Evolutionary conservation across 345 rosid species (phyloP), one percentile per base, ranked within the genome.

Genomic region (Euclidium syriacum): DNA sequence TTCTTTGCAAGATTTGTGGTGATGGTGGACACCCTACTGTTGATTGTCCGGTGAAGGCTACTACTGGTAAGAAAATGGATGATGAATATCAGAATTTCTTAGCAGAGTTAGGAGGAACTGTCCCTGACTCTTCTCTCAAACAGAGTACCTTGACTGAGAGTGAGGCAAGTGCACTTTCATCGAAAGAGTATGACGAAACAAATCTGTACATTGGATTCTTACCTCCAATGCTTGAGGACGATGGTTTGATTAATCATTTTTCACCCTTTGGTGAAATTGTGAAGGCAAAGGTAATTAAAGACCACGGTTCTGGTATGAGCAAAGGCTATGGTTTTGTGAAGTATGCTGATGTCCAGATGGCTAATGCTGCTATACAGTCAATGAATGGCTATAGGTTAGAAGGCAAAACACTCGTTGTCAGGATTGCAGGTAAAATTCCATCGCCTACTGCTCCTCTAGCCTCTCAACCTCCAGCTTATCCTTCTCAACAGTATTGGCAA

Each of bases 21-120:
- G 99, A 95, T 78, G 96, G 90, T 67, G 97, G 99, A 43, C 99
- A 95, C 53, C 99, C 99, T 4, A 95, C 97, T 1, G 90, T 90
- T 46, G 97, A 95, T 79, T 95, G 99, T 63, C 99, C 96, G 2
- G 79, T 90, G 64, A 95, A 95, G 81, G 95, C 95, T 58, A 80
- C 97, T 7, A 78, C 80, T 0, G 94, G 99, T 36, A 90, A 95
- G 87, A 95, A 86, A 70, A 95, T 88, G 99, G 99, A 95, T 77
- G 99, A 95, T 55, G 97, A 95, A 57, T 95, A 95, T 73, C 99
- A 81, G 79, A 95, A 85, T 63, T 90, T 95, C 75, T 80, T 85
- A 83, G 97, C 99, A 2, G 95, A 95, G 77, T 66, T 95, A 59
- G 89, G 96, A 41, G 95, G 89, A 50, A 79, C 92, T 18, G 81